phyloP scores from a whole-genome alignment of 345 rosid species.

The Draba incana region DNA sequence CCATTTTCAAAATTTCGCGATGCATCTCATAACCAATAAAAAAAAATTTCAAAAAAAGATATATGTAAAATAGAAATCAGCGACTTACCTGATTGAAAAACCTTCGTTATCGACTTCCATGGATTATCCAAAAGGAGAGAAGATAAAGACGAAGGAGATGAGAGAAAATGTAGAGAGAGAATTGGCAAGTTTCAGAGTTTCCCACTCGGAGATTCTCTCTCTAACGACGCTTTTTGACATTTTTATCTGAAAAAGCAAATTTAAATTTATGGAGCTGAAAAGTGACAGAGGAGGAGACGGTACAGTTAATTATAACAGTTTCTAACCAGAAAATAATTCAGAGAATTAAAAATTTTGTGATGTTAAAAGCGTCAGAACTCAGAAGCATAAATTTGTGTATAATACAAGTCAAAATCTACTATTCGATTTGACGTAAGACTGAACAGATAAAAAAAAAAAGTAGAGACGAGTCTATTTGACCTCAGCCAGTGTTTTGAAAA shows the following conservation, averaged over 20 bases:
- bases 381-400: constrained; percentile 6
- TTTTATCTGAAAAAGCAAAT: constrained; percentile 16
- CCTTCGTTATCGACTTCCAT: constrained; percentile 56
- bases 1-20: constrained; percentile 3
- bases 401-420: constrained; percentile 12
- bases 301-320: background rate
- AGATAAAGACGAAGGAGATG: constrained; percentile 12
- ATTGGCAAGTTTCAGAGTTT: constrained; percentile 31
- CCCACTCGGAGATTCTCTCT: constrained; percentile 40
- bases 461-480: no score
- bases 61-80: background rate
- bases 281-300: constrained; percentile 42
- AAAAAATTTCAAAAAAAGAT: background rate
- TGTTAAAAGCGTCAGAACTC: background rate
- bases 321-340: background rate
- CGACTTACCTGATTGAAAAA: constrained; percentile 66
- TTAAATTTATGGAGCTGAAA: constrained; percentile 17
- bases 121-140: background rate
- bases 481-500: no score
- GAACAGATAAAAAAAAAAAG: no score
- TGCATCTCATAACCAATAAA: background rate
- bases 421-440: constrained; percentile 26
- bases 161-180: background rate
- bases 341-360: background rate
- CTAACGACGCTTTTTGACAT: constrained; percentile 36